Evolutionary conservation across 345 rosid species (phyloP).

Genomic region (Eucalyptus fibrosa): DNA sequence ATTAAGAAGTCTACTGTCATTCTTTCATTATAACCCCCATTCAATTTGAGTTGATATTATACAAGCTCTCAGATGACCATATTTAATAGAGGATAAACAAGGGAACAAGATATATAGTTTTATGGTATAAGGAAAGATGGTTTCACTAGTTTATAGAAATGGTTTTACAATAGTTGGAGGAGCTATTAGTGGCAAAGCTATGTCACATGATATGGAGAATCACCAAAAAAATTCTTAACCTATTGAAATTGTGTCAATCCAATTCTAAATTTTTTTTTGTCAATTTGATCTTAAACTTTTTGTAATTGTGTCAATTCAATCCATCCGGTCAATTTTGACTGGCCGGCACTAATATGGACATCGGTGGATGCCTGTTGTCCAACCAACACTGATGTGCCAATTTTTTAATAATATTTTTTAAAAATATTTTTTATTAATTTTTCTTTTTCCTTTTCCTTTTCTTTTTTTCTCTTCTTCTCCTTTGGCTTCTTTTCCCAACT

Average conservation of each 20-base stretch:
- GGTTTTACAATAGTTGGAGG: not conserved
- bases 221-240: too few relatives aligned
- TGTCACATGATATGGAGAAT: too few relatives aligned
- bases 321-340: too few relatives aligned
- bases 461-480: too few relatives aligned
- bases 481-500: too few relatives aligned
- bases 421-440: too few relatives aligned
- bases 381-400: accelerated
- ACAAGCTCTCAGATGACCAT: not conserved
- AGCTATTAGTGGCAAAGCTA: not conserved
- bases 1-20: not conserved
- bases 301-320: too few relatives aligned
- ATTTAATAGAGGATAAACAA: not conserved
- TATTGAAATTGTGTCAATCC: too few relatives aligned
- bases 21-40: not conserved
- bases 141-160: not conserved
- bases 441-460: too few relatives aligned
- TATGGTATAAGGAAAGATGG: not conserved
- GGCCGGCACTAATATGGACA: too few relatives aligned
- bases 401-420: too few relatives aligned
- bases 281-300: accelerated
- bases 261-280: too few relatives aligned
- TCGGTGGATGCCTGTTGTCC: accelerated
- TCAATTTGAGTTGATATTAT: not conserved
- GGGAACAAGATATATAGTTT: not conserved